phyloP scores from a whole-genome alignment of 2,329 filamentous ascomycete species.

The Xylariomycetidae sp. region DNA sequence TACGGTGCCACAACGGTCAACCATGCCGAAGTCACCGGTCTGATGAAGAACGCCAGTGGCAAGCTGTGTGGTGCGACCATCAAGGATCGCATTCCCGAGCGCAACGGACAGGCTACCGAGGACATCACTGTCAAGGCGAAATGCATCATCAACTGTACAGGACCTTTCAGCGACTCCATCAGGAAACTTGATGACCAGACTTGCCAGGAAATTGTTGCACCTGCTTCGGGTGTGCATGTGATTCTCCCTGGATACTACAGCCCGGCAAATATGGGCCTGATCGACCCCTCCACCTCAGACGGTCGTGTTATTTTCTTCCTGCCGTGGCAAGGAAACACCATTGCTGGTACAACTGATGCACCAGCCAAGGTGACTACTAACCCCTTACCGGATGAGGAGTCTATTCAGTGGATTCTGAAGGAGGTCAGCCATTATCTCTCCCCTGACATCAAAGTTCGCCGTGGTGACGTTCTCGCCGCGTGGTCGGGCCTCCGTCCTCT shows the following conservation, averaged over 20 bases:
- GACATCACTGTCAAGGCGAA: slow-evolving; percentile 71
- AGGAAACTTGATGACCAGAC: slow-evolving; percentile 75
- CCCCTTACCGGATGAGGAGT: slow-evolving; percentile 74
- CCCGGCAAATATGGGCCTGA: slow-evolving; percentile 79
- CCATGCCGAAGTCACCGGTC: slow-evolving; percentile 72
- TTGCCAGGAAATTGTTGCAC: slow-evolving; percentile 75
- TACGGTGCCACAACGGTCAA: slow-evolving; percentile 81
- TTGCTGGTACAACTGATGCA: slow-evolving; percentile 82
- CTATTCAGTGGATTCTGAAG: slow-evolving; percentile 82
- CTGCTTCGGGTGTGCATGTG: slow-evolving; percentile 80
- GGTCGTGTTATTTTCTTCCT: slow-evolving; percentile 91
- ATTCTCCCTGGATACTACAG: slow-evolving; percentile 85
- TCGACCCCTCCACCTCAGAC: slow-evolving; percentile 82
- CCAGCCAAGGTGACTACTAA: slow-evolving; percentile 68
- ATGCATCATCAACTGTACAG: slow-evolving; percentile 84
- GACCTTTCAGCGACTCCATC: slow-evolving; percentile 81
- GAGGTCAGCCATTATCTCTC: slow-evolving; percentile 80
- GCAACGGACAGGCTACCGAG: slow-evolving; percentile 55
- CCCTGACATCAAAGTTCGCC: slow-evolving; percentile 78
- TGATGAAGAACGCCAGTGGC: slow-evolving; percentile 71
- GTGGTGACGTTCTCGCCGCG: slow-evolving; percentile 82
- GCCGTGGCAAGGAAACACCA: slow-evolving; percentile 89
- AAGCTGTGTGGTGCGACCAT: slow-evolving; percentile 69
- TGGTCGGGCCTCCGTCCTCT: slow-evolving; percentile 87
- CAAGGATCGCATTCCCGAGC: slow-evolving; percentile 64